These are phyloP conservation scores for Cladosporium velox DNA, from an alignment of 2,329 filamentous ascomycete species.

Conservation along the genomic window DNA sequence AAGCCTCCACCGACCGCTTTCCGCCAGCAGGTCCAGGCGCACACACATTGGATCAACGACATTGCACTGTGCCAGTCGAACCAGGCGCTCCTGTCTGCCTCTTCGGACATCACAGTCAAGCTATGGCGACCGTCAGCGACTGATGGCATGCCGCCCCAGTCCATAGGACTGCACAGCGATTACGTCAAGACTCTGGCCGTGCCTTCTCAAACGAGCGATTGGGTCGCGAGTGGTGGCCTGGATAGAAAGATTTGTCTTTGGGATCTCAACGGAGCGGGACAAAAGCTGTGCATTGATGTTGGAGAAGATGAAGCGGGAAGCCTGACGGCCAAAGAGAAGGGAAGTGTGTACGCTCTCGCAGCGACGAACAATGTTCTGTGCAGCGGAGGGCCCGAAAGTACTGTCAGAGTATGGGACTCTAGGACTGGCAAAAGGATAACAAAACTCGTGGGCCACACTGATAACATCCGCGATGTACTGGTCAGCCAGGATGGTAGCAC, in stretches of 20 bases:
- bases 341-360: slow-evolving; percentile 88
- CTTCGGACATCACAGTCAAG: slow-evolving; percentile 91
- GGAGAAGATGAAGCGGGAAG: slow-evolving; percentile 73
- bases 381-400: slow-evolving; percentile 90
- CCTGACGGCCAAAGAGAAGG: slow-evolving; percentile 76
- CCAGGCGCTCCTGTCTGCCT: slow-evolving; percentile 79
- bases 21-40: slow-evolving; percentile 70
- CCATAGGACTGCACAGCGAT: slow-evolving; percentile 90
- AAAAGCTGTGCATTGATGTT: slow-evolving; percentile 83
- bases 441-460: slow-evolving; percentile 94
- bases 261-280: slow-evolving; percentile 86
- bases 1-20: slow-evolving; percentile 53
- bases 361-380: slow-evolving; percentile 80
- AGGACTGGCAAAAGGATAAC: slow-evolving; percentile 86
- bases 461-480: slow-evolving; percentile 88
- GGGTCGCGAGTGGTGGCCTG: slow-evolving; percentile 91
- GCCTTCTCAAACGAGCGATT: slow-evolving; percentile 68
- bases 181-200: slow-evolving; percentile 94
- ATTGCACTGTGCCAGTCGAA: slow-evolving; percentile 79
- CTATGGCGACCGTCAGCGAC: slow-evolving; percentile 77
- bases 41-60: slow-evolving; percentile 97
- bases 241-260: slow-evolving; percentile 91
- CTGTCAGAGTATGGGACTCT: slow-evolving; percentile 88
- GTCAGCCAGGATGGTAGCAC: slow-evolving; percentile 87
- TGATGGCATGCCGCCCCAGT: slow-evolving; percentile 66